Percentiles rank a stretch among this genome's conserved stretches.
phyloP scores from a whole-genome alignment of 176 grass and related monocot genomes.

The Carex parvula region DNA sequence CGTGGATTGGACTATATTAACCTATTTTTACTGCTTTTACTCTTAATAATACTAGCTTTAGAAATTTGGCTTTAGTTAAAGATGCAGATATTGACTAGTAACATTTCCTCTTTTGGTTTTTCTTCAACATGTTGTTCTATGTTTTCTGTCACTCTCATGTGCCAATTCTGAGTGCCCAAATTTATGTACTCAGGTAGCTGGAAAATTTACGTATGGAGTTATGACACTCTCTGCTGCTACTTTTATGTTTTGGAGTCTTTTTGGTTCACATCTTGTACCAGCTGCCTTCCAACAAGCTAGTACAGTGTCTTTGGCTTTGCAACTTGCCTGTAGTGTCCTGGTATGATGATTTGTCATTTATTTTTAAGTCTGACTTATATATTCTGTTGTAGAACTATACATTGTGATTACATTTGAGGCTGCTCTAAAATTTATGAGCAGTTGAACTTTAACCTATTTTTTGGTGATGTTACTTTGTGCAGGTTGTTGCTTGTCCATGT shows the following conservation, averaged over 20 bases:
- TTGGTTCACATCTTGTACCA: conserved; percentile 81
- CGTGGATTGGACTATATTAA: background rate
- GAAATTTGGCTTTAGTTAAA: conserved; percentile 1
- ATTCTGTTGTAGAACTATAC: conserved; percentile 7
- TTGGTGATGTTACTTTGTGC: conserved; percentile 29
- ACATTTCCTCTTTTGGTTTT: background rate
- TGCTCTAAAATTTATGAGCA: conserved; percentile 9
- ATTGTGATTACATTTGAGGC: conserved; percentile 27
- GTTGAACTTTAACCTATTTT: conserved; percentile 21
- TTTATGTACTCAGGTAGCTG: conserved; percentile 52
- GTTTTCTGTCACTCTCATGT: background rate
- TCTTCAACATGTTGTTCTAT: background rate
- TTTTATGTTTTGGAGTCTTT: conserved; percentile 85
- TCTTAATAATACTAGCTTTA: background rate
- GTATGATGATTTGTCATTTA: conserved; percentile 38
- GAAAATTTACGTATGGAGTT: conserved; percentile 95
- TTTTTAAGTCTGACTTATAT: background rate
- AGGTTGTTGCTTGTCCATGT: conserved; percentile 99
- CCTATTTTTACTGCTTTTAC: background rate
- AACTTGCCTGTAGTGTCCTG: conserved; percentile 98
- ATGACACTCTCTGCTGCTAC: conserved; percentile 95
- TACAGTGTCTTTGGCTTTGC: conserved; percentile 79
- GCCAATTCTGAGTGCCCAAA: background rate
- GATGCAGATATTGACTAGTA: background rate
- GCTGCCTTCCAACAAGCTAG: conserved; percentile 66